Base-by-base conservation (phyloP, 2,329 filamentous ascomycete species). In the Gyromitra esculenta region DNA sequence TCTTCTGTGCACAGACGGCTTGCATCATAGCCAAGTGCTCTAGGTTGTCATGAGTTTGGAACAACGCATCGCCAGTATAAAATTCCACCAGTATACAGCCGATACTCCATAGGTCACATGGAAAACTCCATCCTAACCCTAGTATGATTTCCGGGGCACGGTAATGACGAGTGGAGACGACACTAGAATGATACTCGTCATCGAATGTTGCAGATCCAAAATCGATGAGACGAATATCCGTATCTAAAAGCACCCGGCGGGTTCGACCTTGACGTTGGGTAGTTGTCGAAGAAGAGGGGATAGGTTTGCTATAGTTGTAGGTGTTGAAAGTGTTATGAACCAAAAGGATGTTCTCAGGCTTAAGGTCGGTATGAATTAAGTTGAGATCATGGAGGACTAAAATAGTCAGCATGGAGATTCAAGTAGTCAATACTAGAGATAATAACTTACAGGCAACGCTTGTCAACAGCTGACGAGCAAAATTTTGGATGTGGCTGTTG, bases 401-500 rank as follows among this genome's bases (percentile, higher is more conserved):
- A 31, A 66, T 37, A 62, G 45, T 70, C 67, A 67, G 25, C 8
- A 73, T 35, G 15, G 15, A 60, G 45, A 62, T 50, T 37, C 5
- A 11, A 43, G 62, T 9, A 66, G 76, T 41, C 25, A 13, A 18
- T 11, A 41, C 18, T 5, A 64, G 7, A 56, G 31, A 43, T 45
- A 9, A 57, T 65, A 13, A 89, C 93, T 87, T 86, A 97, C 93
- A 99, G 75, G 96, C 96, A 82, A 99, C 96, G 82, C 95, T 98
- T n/a, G 95, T 98, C 77, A 99, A 92, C 15, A 99, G 87, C 83
- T 99, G 96, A 64, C 95, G 90, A 62, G 96, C 96, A 86, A 99
- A 98, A 83, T 89, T 95, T 84, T 98, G 96, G 75, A 99, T 99
- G 84, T 99, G 96, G 80, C 94, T 97, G 86, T 96, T 98, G 11